phyloP scores from a whole-genome alignment of 257 asterid species.

The Plantago major region DNA sequence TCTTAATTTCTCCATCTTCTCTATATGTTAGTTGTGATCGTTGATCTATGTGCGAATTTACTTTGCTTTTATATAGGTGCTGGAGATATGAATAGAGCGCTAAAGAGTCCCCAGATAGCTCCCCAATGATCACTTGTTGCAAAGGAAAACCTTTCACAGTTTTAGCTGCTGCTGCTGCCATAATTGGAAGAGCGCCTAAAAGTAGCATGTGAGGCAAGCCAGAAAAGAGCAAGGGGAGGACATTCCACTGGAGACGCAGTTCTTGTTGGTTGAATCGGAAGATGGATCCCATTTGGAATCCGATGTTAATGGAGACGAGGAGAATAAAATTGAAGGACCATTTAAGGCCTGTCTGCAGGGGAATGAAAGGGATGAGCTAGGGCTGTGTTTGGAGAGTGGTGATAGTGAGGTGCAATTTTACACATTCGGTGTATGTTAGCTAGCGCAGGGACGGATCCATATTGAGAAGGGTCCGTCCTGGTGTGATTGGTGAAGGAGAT shows the following conservation, averaged over 20 bases:
- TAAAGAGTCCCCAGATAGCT: too few species aligned
- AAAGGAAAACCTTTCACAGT: too few species aligned
- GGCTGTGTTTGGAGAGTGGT: constrained; percentile 73
- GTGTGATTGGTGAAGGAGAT: constrained; percentile 58
- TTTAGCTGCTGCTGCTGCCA: too few species aligned
- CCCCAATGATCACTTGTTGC: too few species aligned
- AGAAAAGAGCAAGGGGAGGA: constrained; percentile 65
- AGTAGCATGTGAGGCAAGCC: too few species aligned
- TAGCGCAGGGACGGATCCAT: constrained; percentile 72
- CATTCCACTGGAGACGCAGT: constrained; percentile 74
- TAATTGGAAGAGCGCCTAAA: too few species aligned
- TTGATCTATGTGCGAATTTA: too few species aligned
- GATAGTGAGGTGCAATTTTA: constrained; percentile 54
- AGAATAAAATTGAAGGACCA: constrained; percentile 44
- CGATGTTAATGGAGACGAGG: constrained; percentile 30
- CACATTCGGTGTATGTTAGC: constrained; percentile 53
- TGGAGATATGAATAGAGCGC: too few species aligned
- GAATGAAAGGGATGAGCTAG: constrained; percentile 58
- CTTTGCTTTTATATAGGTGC: too few species aligned
- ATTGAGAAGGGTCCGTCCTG: constrained; percentile 70
- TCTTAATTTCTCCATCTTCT: too few species aligned
- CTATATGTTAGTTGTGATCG: too few species aligned
- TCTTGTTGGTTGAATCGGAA: constrained; percentile 59
- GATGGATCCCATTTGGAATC: constrained; percentile 43
- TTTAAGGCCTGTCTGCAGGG: constrained; percentile 79